Evolutionary conservation across 805 yeast genomes (phyloP), one percentile per base, ranked within the genome.

Genomic region (Gaillardinia entomophila): DNA sequence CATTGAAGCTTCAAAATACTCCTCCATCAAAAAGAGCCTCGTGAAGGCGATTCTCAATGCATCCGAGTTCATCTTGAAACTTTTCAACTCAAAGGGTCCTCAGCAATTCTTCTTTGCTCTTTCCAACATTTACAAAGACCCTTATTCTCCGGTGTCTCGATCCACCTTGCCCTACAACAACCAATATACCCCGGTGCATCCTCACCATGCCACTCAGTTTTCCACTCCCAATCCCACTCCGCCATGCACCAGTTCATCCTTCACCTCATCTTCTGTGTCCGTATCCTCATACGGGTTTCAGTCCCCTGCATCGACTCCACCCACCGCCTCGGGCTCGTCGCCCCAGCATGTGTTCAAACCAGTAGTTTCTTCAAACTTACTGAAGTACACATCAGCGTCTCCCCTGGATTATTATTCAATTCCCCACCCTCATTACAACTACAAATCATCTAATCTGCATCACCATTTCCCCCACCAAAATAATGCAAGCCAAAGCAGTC

Each of bases 51-150:
- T 60, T 16, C 37, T 55, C 24, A 45, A 48, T 27, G 40, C 56
- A 6, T 51, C 60, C 2, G 63, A 59, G 14, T 54, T 45, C 30
- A 37, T 56, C 11, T 43, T 55, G 27, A 41, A 43, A 17, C 43
- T 53, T 19, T 57, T 59, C 36, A 44, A 46, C 32, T 40, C 56
- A 12, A 43, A 43, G 26, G 65, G 65, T 20, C 58, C 61, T 3
- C 58, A 51, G 38, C 50, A 40, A 29, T 41, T 60, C 11, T 53
- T 40, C 41, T 37, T 34, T 12, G 37, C 30, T 17, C 31, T 42
- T 12, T 18, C 14, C 13, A 4, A 4, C 27, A 25, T 10, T 6
- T 14, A 25, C 12, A 13, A 13, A 6, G 27, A 25, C 16, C 25
- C 13, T 5, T n/a, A 23, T n/a, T n/a, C 13, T 6, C 10, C 8